Base-by-base conservation (phyloP, 2,329 filamentous ascomycete genomes). In the Rhynchosporium secalis region DNA sequence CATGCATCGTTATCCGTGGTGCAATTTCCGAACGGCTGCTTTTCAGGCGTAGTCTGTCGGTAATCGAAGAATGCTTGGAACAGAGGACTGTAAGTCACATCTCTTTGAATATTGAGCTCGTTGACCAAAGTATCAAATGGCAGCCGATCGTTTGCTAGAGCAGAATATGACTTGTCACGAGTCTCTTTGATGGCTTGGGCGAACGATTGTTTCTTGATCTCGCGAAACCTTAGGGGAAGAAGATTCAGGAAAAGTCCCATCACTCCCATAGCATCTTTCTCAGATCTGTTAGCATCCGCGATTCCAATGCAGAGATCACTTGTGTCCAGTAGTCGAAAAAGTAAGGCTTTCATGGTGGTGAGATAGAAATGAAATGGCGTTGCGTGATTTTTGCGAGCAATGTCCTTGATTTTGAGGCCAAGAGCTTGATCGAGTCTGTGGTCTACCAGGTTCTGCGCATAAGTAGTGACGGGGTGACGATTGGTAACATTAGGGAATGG, bases 81-180 rank as follows among this genome's bases (percentile, higher is more conserved):
- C 4, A 72, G 26, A 0, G 69, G 70, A 26, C 52, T 65, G 36
- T 67, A 66, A 0, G 72, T 62, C 0, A 75, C 60, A 0, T 79
- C 78, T 1, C 80, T 71, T 0, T 74, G 65, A 0, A 79, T 73
- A 2, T 74, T 69, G 1, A 85, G 71, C 31, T 80, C 72, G 0
- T 78, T 68, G 0, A 85, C 71, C 0, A 86, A 64, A 0, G 79
- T 71, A 48, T 83, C 78, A 58, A 83, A 81, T 0, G 83, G 83
- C 3, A 84, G 58, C 0, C 64, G 45, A 0, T 81, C 80, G 66
- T 82, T 71, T 0, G 62, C 65, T 0, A 84, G 70, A 0, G 78
- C 81, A 0, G 52, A 59, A 28, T 78, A 74, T 26, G 70, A 64
- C 60, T 70, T 69, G 0, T 68, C 57, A 0, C 72, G 65, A 1